Evolutionary conservation across 306 rosid genomes (phyloP).

Genomic region (Lathyrus oleraceus): DNA sequence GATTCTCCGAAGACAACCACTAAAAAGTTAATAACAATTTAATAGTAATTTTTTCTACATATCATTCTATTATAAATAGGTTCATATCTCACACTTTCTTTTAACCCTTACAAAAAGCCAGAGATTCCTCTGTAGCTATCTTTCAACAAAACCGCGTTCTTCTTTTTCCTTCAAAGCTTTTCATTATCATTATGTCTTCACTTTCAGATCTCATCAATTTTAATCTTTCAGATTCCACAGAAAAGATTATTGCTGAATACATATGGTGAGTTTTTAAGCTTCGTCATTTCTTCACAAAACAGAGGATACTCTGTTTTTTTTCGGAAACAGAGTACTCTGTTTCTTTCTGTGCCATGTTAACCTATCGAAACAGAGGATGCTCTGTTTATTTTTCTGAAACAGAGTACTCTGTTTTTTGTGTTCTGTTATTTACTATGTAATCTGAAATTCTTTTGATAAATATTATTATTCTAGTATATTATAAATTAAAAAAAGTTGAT

Average conservation of each 20-base stretch:
- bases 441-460: not conserved
- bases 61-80: not conserved
- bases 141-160: not conserved
- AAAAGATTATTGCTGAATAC: slow-evolving; percentile 64
- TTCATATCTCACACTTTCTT: not conserved
- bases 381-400: slow-evolving; percentile 18
- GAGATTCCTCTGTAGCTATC: not conserved
- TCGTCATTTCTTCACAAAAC: slow-evolving; percentile 6
- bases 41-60: not conserved
- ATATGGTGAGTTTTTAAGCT: slow-evolving; percentile 56
- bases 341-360: slow-evolving; percentile 15
- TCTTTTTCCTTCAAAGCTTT: not conserved
- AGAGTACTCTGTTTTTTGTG: slow-evolving; percentile 34
- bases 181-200: slow-evolving; percentile 37
- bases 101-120: not conserved
- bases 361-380: slow-evolving; percentile 21
- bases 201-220: slow-evolving; percentile 60
- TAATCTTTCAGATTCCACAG: slow-evolving; percentile 46
- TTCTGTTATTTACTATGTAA: not conserved
- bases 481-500: not conserved
- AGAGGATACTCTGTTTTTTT: slow-evolving; percentile 17
- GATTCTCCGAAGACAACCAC: not conserved
- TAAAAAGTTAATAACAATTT: too few relatives aligned
- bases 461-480: slow-evolving; percentile 30
- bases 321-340: slow-evolving; percentile 31